These are phyloP conservation scores for Talaromyces wortmannii DNA, from an alignment of 495 filamentous ascomycete species.

Conservation along the genomic window DNA sequence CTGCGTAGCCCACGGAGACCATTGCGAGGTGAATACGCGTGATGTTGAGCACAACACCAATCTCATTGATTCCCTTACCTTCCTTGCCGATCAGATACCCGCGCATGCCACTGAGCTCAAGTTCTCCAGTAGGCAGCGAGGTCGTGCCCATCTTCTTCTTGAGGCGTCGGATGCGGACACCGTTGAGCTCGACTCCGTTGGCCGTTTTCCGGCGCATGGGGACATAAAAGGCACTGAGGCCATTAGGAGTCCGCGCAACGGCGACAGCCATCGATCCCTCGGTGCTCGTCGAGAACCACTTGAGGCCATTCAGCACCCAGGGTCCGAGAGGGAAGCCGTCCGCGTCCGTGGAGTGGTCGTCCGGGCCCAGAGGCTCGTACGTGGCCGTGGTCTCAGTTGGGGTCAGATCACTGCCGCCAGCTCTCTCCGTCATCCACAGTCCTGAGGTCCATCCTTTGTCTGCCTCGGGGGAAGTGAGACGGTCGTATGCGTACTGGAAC, in stretches of 20 bases:
- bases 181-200: slow-evolving; percentile 40
- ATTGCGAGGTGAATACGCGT: slow-evolving; percentile 50
- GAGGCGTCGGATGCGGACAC: slow-evolving; percentile 51
- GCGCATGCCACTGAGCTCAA: slow-evolving; percentile 47
- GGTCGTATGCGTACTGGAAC: slow-evolving; percentile 42
- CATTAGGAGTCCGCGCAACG: slow-evolving; percentile 44
- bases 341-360: slow-evolving; percentile 7
- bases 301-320: slow-evolving; percentile 55
- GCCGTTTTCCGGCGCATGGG: slow-evolving; percentile 40
- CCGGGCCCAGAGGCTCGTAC: slow-evolving; percentile 11
- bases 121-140: slow-evolving; percentile 55
- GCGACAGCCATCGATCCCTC: slow-evolving; percentile 56
- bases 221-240: slow-evolving; percentile 50
- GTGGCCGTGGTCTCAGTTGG: slow-evolving; percentile 51
- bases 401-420: slow-evolving; percentile 56
- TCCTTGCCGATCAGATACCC: slow-evolving; percentile 50
- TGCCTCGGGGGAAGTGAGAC: slow-evolving; percentile 46
- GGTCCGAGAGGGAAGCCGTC: slow-evolving; percentile 45
- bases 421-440: slow-evolving; percentile 69
- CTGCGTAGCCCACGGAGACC: slow-evolving; percentile 40
- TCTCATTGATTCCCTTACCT: slow-evolving; percentile 49
- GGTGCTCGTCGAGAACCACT: slow-evolving; percentile 61
- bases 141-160: slow-evolving; percentile 59
- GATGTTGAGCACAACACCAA: slow-evolving; percentile 53
- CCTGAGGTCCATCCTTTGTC: slow-evolving; percentile 56